Base-by-base conservation (phyloP, 306 rosid species). In the Prunus campanulata region DNA sequence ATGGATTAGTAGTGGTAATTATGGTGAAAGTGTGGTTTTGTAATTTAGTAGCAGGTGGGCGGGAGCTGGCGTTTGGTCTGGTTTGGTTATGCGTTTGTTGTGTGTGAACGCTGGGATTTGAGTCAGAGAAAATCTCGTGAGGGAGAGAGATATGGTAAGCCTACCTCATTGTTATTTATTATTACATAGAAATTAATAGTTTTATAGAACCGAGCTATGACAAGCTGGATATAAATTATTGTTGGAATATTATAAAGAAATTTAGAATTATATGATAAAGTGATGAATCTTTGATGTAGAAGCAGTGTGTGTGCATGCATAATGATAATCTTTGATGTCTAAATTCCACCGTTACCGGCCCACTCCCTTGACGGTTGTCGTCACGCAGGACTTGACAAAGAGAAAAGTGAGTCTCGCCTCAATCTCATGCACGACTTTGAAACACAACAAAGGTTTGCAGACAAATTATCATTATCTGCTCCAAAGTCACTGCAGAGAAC, bases 361-460 rank as follows among this genome's bases (percentile, higher is more conserved):
- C 61, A 70, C 61, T 29, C 24, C 2, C 25, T 50, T 29, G 74
- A 70, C 74, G 5, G 12, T 50, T 51, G 46, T 50, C 25, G 46
- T 50, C 8, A 19, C 20, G 19, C 11, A 42, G 25, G 59, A 8
- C 11, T 55, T 2, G 61, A n/a, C 3, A 8, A 51, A 8, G 7
- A 52, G 18, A 18, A 18, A 52, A 39, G 44, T 39, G 44, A 39
- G 44, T 39, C 9, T 39, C 44, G 9, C 1, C 44, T 7, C 44
- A 39, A 13, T 48, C 51, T 55, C 71, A 66, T 12, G 9, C 32
- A 68, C 13, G 72, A 68, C 72, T 47, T 68, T 48, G 57, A 68
- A 13, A 48, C 24, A 48, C 57, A 47, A 46, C 72, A 56, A 8
- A 55, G 24, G 56, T 6, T 2, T 51, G 25, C 27, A 3, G 61